phyloP scores from a whole-genome alignment of 2,329 filamentous ascomycete genomes.

The Pyricularia sp. region DNA sequence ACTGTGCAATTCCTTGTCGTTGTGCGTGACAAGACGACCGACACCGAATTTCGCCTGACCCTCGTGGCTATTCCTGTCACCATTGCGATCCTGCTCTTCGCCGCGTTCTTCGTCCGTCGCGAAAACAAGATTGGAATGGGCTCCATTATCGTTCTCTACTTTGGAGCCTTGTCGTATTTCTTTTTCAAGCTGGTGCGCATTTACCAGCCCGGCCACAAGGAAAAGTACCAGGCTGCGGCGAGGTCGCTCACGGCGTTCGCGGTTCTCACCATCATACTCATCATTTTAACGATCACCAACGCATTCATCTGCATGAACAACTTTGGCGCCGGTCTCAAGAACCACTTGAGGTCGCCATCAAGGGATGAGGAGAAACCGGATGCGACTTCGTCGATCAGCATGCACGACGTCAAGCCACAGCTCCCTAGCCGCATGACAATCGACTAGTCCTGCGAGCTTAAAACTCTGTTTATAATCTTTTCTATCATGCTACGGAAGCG shows the following conservation, averaged over 20 bases:
- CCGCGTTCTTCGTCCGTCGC: constrained; percentile 74
- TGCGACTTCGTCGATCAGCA: constrained; percentile 39
- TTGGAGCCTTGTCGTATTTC: constrained; percentile 88
- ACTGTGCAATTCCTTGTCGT: constrained; percentile 97
- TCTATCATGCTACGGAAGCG: neutral
- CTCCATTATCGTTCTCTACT: constrained; percentile 71
- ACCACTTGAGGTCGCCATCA: constrained; percentile 38
- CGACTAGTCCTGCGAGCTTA: constrained; percentile 29
- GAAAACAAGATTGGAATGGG: constrained; percentile 77
- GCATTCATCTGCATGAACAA: constrained; percentile 83
- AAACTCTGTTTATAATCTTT: neutral
- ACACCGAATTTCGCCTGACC: constrained; percentile 76
- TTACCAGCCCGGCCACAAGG: constrained; percentile 56
- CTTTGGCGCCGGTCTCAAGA: constrained; percentile 83
- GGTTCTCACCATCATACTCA: constrained; percentile 80
- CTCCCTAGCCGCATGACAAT: constrained; percentile 52
- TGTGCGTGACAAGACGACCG: constrained; percentile 53
- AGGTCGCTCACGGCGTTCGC: constrained; percentile 89
- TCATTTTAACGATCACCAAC: constrained; percentile 80
- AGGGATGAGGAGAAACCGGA: constrained; percentile 41
- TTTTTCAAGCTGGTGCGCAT: constrained; percentile 97
- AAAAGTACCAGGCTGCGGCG: constrained; percentile 67
- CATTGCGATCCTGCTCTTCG: constrained; percentile 75
- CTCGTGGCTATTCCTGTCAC: constrained; percentile 86
- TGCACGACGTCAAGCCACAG: constrained; percentile 47